Evolutionary conservation across 192 early-diverging fungal species (phyloP).

Genomic region (Mortierella claussenii): DNA sequence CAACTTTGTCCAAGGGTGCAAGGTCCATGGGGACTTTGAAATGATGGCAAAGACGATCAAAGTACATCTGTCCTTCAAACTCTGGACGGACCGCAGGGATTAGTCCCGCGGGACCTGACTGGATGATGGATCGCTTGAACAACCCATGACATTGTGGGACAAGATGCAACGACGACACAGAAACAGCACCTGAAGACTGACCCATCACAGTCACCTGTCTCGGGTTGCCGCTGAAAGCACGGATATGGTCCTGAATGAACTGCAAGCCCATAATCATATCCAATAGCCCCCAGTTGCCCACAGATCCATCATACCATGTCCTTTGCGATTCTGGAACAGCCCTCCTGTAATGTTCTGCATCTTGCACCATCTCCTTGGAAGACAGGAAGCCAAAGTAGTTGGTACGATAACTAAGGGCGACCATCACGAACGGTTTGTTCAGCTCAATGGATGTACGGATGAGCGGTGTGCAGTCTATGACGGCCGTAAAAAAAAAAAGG

Average conservation of each 20-base stretch:
- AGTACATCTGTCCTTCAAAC: conserved; percentile 8
- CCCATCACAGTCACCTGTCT: conserved; percentile 63
- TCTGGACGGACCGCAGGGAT: neutral
- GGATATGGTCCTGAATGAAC: conserved; percentile 70
- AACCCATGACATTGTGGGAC: conserved; percentile 1
- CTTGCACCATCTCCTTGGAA: conserved; percentile 26
- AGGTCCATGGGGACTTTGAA: conserved; percentile 3
- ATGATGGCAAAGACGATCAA: conserved; percentile 9
- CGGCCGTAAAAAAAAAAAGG: neutral
- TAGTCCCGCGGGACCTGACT: conserved; percentile 4
- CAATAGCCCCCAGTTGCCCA: conserved; percentile 56
- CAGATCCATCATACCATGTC: conserved; percentile 3
- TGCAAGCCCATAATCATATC: conserved; percentile 62
- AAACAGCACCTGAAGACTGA: too few species aligned
- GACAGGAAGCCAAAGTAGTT: conserved; percentile 59
- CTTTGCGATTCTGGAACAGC: too few species aligned
- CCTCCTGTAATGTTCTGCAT: neutral
- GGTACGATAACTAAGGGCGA: conserved; percentile 59
- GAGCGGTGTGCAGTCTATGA: neutral
- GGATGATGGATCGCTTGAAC: conserved; percentile 3
- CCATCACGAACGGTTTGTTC: conserved; percentile 40
- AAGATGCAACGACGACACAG: too few species aligned
- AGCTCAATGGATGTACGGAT: neutral
- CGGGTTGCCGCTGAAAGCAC: conserved; percentile 67
- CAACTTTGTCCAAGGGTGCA: conserved; percentile 5